These are phyloP conservation scores for Linum usitatissimum DNA, from an alignment of 345 rosid genomes.

Conservation along the genomic window DNA sequence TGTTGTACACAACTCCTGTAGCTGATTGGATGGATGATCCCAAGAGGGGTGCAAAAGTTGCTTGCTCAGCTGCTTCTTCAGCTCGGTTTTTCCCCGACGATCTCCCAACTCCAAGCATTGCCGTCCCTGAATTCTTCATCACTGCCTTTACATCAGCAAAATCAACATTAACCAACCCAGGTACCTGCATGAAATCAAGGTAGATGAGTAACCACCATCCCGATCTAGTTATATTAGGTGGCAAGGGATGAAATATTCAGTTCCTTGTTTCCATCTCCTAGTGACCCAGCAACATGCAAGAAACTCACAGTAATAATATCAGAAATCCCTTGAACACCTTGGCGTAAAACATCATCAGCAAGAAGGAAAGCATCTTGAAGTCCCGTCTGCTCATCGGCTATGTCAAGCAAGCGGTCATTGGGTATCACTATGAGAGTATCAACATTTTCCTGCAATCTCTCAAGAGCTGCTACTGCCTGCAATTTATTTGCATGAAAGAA, in stretches of 20 bases:
- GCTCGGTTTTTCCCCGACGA: conserved; percentile 98
- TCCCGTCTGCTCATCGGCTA: conserved; percentile 95
- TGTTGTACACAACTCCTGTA: conserved; percentile 90
- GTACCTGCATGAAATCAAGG: conserved; percentile 59
- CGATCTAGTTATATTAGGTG: not conserved
- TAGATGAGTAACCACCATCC: too few species aligned
- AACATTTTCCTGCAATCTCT: conserved; percentile 85
- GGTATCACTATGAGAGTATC: conserved; percentile 96
- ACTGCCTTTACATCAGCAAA: conserved; percentile 97
- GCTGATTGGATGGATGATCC: conserved; percentile 99
- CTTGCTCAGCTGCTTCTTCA: conserved; percentile 98
- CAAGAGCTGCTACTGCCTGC: conserved; percentile 95
- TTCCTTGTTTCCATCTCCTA: not conserved
- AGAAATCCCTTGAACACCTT: conserved; percentile 99
- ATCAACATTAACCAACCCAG: conserved; percentile 95
- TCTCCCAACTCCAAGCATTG: conserved; percentile 99
- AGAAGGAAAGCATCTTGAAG: conserved; percentile 98
- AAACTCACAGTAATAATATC: conserved; percentile 84
- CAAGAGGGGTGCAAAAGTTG: conserved; percentile 85
- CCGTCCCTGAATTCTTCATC: conserved; percentile 94
- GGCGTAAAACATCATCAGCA: conserved; percentile 93
- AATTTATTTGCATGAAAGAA: too few species aligned
- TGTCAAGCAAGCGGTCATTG: conserved; percentile 89
- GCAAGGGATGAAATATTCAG: not conserved
- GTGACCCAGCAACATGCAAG: not conserved